phyloP scores from a whole-genome alignment of 2,329 filamentous ascomycete species.

The Monosporascus sp. region DNA sequence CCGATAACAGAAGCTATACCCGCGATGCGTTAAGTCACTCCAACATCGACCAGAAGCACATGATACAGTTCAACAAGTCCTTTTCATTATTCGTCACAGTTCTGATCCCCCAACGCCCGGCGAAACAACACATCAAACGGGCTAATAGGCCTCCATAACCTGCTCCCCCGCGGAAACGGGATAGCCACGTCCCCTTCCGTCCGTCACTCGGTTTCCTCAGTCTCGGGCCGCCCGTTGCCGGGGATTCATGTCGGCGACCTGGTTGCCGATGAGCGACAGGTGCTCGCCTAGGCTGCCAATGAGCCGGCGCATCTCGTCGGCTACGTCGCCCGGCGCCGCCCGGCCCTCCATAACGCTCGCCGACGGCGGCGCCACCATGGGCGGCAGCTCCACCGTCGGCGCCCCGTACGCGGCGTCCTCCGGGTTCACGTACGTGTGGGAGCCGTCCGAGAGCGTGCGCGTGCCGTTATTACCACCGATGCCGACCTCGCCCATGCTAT shows the following conservation, averaged over 20 bases:
- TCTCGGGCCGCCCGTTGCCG: slow-evolving; percentile 9
- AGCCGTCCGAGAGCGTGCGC: slow-evolving; percentile 5
- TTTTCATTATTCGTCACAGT: too few species aligned
- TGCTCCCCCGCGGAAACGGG: too few species aligned
- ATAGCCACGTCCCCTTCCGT: not conserved
- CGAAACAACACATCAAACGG: too few species aligned
- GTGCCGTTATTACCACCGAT: not conserved
- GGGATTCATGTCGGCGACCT: slow-evolving; percentile 36
- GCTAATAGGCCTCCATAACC: too few species aligned
- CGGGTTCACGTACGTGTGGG: slow-evolving; percentile 10
- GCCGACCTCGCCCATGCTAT: not conserved
- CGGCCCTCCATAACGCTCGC: slow-evolving; percentile 50
- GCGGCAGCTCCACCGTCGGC: slow-evolving; percentile 19
- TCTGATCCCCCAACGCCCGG: too few species aligned
- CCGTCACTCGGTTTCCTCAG: too few species aligned
- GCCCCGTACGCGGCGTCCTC: slow-evolving; percentile 7
- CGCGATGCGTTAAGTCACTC: too few species aligned
- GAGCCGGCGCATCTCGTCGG: slow-evolving; percentile 45
- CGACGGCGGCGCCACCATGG: slow-evolving; percentile 41
- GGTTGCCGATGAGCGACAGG: slow-evolving; percentile 39
- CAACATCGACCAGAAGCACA: not conserved
- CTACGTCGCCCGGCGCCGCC: slow-evolving; percentile 46
- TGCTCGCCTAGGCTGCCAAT: slow-evolving; percentile 47
- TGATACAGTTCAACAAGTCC: not conserved
- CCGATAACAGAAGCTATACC: too few species aligned